Base-by-base conservation (phyloP, 495 filamentous ascomycete species). In the Penicillium macrosclerotiorum region DNA sequence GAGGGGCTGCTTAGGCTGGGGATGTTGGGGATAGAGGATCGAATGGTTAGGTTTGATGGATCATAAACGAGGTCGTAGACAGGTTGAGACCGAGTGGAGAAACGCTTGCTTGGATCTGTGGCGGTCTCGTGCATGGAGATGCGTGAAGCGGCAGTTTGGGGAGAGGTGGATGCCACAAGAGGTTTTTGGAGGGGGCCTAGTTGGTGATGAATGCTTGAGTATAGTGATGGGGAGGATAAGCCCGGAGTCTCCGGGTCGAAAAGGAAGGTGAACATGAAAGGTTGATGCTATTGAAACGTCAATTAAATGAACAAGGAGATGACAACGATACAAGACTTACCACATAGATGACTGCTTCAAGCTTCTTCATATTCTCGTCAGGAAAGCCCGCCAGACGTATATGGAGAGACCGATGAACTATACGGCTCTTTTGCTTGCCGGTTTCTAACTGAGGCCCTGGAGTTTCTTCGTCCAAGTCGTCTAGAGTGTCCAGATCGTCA, bases 51-150 rank as follows among this genome's bases (percentile, higher is more conserved):
- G 4, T 82, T 80, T 31, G 71, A 66, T 0, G 90, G 85, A 56
- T 98, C 93, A 70, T 85, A 95, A 50, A 96, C 77, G 3, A 97
- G 75, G 62, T 96, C 88, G 64, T 86, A 89, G 24, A 95, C 85
- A 19, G 82, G 64, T 61, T 79, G 55, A 41, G 45, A 51, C 20
- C 49, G 60, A 20, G 51, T 22, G 5, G 55, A 51, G 52, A 59
- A 65, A 9, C 52, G 57, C 40, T 52, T 59, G 41, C 41, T 67
- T 30, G 56, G 44, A 23, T 67, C 60, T 37, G 49, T 8, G 17
- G 49, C 45, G 18, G 38, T 50, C 11, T 64, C 65, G 3, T 62
- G 57, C 12, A 47, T 60, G 27, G 61, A 67, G 20, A 83, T 72
- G 27, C 80, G 74, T 13, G 68, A 54, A 22, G 69, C 65, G 14